Conservation (phyloP, 1,284 basidiomycete genomes). For the Cutaneotrichosporon curvatum region DNA sequence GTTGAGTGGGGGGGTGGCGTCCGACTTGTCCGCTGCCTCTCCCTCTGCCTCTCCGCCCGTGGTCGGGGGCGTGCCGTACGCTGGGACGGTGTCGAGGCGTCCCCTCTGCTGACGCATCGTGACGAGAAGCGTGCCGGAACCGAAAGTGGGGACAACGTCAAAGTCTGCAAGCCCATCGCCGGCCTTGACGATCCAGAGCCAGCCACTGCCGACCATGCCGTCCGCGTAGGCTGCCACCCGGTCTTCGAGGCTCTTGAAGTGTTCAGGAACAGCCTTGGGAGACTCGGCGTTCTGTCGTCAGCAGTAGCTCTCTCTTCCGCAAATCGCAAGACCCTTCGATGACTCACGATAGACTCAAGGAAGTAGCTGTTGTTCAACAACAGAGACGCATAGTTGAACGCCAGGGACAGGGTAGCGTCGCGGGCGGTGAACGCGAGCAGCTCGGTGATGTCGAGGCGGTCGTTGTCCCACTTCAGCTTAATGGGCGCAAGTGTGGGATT, state of each 20-base stretch:
- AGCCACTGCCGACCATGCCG: conserved; percentile 55
- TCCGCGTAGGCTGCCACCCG: conserved; percentile 41
- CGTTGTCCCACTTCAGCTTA: conserved; percentile 40
- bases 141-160: conserved; percentile 59
- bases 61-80: conserved; percentile 24
- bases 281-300: conserved; percentile 24
- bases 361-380: conserved; percentile 96
- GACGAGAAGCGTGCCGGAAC: conserved; percentile 80
- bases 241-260: conserved; percentile 28
- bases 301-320: no score
- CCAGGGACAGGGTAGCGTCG: conserved; percentile 58
- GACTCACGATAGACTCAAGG: conserved; percentile 70
- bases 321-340: not conserved
- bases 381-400: conserved; percentile 86
- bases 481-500: conserved; percentile 36
- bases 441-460: conserved; percentile 37
- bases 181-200: conserved; percentile 54
- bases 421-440: conserved; percentile 64
- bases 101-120: conserved; percentile 44
- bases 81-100: conserved; percentile 22
- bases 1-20: not conserved
- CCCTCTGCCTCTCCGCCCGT: conserved; percentile 2
- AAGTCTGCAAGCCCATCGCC: conserved; percentile 25
- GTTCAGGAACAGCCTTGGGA: conserved; percentile 22
- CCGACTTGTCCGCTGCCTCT: conserved; percentile 4